Evolutionary conservation across 164 flowering plant species (phyloP).

Genomic region (Sextonia rubra): DNA sequence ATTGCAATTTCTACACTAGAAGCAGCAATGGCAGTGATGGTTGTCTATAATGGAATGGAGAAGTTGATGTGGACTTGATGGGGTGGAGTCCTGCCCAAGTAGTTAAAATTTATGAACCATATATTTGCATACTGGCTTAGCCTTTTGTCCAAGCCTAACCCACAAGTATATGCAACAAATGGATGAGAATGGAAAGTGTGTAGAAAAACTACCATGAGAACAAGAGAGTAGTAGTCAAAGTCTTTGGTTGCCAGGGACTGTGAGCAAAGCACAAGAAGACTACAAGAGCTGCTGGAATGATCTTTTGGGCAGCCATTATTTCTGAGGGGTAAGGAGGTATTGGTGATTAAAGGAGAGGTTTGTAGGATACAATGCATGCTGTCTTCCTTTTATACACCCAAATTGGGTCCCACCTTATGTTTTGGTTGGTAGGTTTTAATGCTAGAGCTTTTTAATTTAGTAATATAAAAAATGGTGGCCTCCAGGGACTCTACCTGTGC

Average conservation of each 20-base stretch:
- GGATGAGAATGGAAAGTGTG: not conserved
- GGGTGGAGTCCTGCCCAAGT: no score
- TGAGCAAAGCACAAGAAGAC: not conserved
- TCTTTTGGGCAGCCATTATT: no score
- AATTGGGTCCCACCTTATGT: no score
- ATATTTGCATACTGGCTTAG: not conserved
- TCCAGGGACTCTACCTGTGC: no score
- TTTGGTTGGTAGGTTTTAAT: no score
- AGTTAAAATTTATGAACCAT: no score
- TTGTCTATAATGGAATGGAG: not conserved
- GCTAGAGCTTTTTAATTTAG: no score
- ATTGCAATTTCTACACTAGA: not conserved
- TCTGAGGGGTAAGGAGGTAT: no score
- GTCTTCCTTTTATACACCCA: no score
- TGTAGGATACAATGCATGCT: no score
- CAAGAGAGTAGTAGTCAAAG: constrained; percentile 10
- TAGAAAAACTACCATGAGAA: constrained; percentile 6
- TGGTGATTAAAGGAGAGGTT: no score
- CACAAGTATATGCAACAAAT: not conserved
- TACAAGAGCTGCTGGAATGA: not conserved
- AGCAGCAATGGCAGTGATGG: not conserved
- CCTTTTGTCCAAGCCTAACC: not conserved
- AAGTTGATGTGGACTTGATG: not conserved
- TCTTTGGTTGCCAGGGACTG: constrained; percentile 1
- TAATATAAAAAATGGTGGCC: no score